Evolutionary conservation across 2,329 filamentous ascomycete species (phyloP), one percentile per base, ranked within the genome.

Genomic region (Fusarium brevicatenulatum): DNA sequence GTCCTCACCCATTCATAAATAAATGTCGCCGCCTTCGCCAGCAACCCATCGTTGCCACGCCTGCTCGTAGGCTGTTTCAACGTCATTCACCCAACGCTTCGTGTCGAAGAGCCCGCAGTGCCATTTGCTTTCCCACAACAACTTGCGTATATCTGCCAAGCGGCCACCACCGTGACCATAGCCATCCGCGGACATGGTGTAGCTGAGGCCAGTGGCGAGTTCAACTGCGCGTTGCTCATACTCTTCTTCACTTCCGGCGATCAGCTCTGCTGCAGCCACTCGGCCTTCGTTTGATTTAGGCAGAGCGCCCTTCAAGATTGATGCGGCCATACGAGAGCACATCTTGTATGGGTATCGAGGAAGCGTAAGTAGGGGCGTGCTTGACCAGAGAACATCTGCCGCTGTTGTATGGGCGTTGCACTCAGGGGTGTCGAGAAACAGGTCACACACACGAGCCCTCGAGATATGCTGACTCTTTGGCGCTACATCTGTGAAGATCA

Each of bases 391-490:
- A 2, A 98, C 92, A 78, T 99, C 96, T 18, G 96, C 97, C 4
- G 96, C 96, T 4, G 96, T 99, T 2, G 96, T 99, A 81, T 99
- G 96, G 4, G 95, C 96, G 79, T 99, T 99, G 83, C 96, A 99
- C 82, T 99, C 96, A 3, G 96, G 95, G 0, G 96, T 99, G 82
- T 99, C 96, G 19, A 99, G 89, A 80, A 99, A 98, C 11, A 99
- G 86, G 82, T 99, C 96, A 80, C 95, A 95, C 34, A 99, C 90
- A 28, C 95, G 91, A 10, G 96, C 96, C 39, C 96, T 91, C 11
- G 94, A 92, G 74, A 99, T 99, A 81, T 99, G 96, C 73, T 95
- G 91, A 74, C 93, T 92, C 81, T 99, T 99, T 8, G 95, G 95
- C 1, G 96, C 96, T 18, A 99, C 96, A 80, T 99, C 96, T 10